A percentile compares a stretch with the other conserved stretches of the same genome.
Conservation (phyloP, 2,329 filamentous ascomycete species). For the Dactylonectria macrodidyma region DNA sequence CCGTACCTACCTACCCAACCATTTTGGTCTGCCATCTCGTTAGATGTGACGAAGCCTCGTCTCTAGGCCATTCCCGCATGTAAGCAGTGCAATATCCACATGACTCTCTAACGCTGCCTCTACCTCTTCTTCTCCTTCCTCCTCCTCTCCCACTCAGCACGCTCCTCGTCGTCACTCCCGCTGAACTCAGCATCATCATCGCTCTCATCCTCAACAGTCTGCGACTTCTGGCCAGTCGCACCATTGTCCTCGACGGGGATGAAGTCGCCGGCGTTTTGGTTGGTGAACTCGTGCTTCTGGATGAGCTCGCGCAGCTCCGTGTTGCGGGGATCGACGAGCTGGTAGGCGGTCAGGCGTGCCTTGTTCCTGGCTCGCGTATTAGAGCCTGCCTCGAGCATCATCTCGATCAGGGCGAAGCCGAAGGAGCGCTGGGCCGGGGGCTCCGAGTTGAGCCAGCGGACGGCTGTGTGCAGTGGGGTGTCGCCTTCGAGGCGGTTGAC, state of each 20-base stretch:
- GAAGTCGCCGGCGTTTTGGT: constrained; percentile 72
- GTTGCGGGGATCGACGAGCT: constrained; percentile 83
- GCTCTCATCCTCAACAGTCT: constrained; percentile 50
- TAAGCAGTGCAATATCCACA: constrained; percentile 24
- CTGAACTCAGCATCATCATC: constrained; percentile 75
- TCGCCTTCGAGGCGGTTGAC: constrained; percentile 79
- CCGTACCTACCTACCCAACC: constrained; percentile 35
- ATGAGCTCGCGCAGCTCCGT: constrained; percentile 73
- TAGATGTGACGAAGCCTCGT: constrained; percentile 32
- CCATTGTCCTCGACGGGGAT: constrained; percentile 54
- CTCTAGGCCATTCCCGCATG: constrained; percentile 21
- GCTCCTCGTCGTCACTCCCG: constrained; percentile 75
- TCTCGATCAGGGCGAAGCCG: constrained; percentile 78
- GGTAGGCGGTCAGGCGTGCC: constrained; percentile 78
- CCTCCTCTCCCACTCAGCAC: constrained; percentile 72
- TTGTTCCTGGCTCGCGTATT: constrained; percentile 75
- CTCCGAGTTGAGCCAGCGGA: constrained; percentile 82
- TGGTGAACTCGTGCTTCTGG: constrained; percentile 78
- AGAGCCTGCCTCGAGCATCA: constrained; percentile 86
- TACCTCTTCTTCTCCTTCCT: constrained; percentile 57
- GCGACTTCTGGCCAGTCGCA: constrained; percentile 25
- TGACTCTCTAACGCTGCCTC: not conserved
- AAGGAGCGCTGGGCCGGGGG: constrained; percentile 74
- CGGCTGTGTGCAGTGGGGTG: constrained; percentile 84
- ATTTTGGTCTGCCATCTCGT: constrained; percentile 24